A percentile compares a stretch with the other conserved stretches of the same genome.
phyloP scores from a whole-genome alignment of 139 green algal genomes.

The Chlorella sp. region DNA sequence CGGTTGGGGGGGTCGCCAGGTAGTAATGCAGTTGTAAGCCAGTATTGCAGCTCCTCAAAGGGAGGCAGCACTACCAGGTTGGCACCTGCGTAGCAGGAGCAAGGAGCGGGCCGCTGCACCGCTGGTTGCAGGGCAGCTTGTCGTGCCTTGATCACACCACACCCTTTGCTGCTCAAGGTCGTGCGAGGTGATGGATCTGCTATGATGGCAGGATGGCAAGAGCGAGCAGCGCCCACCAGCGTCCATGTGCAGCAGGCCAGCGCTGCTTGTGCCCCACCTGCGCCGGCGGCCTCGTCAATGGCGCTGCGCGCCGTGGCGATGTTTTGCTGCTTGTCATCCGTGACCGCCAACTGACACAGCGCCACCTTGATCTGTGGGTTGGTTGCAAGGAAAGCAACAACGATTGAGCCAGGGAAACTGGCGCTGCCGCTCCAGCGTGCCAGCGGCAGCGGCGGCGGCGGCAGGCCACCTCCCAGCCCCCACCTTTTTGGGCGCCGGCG shows the following conservation, averaged over 20 bases:
- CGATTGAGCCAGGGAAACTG: too few relatives aligned
- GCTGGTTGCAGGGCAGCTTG: too few relatives aligned
- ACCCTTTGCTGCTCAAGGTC: too few relatives aligned
- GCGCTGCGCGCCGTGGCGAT: slow-evolving; percentile 67
- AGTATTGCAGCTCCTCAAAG: not conserved
- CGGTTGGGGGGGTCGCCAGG: too few relatives aligned
- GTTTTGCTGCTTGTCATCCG: slow-evolving; percentile 87
- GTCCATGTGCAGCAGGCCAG: too few relatives aligned
- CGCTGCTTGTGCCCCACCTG: slow-evolving; percentile 42
- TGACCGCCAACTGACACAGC: slow-evolving; percentile 89
- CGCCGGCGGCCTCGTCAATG: slow-evolving; percentile 71
- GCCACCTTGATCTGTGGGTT: slow-evolving; percentile 89
- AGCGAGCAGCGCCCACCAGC: too few relatives aligned
- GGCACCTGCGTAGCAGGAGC: not conserved
- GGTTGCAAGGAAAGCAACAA: not conserved
- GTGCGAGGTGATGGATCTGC: too few relatives aligned
- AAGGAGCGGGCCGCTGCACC: too few relatives aligned
- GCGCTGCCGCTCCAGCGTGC: not conserved
- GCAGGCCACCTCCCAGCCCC: not conserved
- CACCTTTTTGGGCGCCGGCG: not conserved
- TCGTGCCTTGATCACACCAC: too few relatives aligned
- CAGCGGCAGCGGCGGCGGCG: not conserved
- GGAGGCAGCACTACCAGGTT: not conserved
- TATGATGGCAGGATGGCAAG: too few relatives aligned
- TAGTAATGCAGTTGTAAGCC: not conserved